These are phyloP conservation scores for Dictyostelium purpureum DNA, from an alignment of 78 protist genomes.

Conservation along the genomic window DNA sequence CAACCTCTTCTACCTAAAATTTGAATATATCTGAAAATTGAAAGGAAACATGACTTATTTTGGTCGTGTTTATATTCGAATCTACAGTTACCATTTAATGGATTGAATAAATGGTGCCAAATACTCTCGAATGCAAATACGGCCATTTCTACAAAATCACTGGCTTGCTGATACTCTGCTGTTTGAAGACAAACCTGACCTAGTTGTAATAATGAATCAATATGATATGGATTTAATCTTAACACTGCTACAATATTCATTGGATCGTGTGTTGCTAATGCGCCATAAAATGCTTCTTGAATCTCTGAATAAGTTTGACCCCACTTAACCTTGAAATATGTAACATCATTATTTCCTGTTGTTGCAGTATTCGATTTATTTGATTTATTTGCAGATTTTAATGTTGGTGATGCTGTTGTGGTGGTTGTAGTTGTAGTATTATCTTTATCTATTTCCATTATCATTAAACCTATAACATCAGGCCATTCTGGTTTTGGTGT, in stretches of 20 bases:
- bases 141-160: slow-evolving; percentile 76
- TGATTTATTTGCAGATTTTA: too few species aligned
- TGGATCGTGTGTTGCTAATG: slow-evolving; percentile 51
- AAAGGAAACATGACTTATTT: slow-evolving; percentile 62
- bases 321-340: slow-evolving; percentile 38
- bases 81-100: slow-evolving; percentile 43
- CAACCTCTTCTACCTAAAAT: slow-evolving; percentile 77
- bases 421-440: background rate
- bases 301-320: slow-evolving; percentile 18
- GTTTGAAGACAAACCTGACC: slow-evolving; percentile 72
- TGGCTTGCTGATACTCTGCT: slow-evolving; percentile 57
- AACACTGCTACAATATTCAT: slow-evolving; percentile 23
- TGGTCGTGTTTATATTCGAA: slow-evolving; percentile 52
- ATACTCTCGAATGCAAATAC: slow-evolving; percentile 73
- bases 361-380: too few species aligned
- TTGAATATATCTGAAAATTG: slow-evolving; percentile 75
- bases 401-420: background rate
- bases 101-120: slow-evolving; percentile 70
- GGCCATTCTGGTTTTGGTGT: slow-evolving; percentile 66
- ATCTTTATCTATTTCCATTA: slow-evolving; percentile 27
- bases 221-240: slow-evolving; percentile 62
- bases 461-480: background rate
- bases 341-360: background rate
- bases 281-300: slow-evolving; percentile 50
- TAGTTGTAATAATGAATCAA: slow-evolving; percentile 71